These are phyloP conservation scores for Hygrophorus russula DNA, from an alignment of 768 basidiomycete species.

Conservation along the genomic window DNA sequence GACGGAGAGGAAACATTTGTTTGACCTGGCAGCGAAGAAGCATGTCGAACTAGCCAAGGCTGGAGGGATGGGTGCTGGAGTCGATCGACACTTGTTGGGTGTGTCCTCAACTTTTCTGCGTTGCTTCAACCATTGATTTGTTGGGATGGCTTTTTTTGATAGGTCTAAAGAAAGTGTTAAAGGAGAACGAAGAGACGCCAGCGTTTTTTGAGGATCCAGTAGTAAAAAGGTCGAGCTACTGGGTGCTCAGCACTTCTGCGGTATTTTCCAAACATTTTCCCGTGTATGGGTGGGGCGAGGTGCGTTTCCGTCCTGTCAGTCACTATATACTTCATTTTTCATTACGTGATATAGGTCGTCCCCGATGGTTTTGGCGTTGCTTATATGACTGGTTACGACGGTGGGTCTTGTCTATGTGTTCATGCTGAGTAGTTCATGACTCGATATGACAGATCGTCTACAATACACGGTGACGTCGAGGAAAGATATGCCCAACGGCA, in stretches of 20 bases:
- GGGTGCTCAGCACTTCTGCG: slow-evolving; percentile 87
- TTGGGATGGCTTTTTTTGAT: background rate
- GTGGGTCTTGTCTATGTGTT: slow-evolving; percentile 24
- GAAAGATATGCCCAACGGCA: slow-evolving; percentile 69
- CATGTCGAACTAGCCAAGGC: slow-evolving; percentile 58
- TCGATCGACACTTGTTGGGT: slow-evolving; percentile 88
- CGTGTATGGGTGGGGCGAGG: slow-evolving; percentile 91
- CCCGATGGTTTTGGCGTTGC: slow-evolving; percentile 91
- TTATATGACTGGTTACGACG: slow-evolving; percentile 85
- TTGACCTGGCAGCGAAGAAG: slow-evolving; percentile 48
- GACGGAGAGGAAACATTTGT: slow-evolving; percentile 38
- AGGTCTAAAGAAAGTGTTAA: slow-evolving; percentile 65
- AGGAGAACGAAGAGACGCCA: slow-evolving; percentile 52
- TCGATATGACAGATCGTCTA: slow-evolving; percentile 45
- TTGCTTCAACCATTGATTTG: background rate
- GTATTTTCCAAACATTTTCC: slow-evolving; percentile 78
- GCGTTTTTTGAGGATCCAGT: slow-evolving; percentile 70
- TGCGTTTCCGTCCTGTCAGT: slow-evolving; percentile 12
- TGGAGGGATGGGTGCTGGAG: slow-evolving; percentile 58
- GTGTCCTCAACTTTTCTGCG: slow-evolving; percentile 10
- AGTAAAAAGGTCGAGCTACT: slow-evolving; percentile 58
- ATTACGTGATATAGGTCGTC: slow-evolving; percentile 45
- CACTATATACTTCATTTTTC: background rate
- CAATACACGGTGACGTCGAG: slow-evolving; percentile 85
- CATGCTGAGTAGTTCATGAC: slow-evolving; percentile 4